These are phyloP conservation scores for Syncephalis fuscata DNA, from an alignment of 371 early-diverging fungal genomes.

Conservation along the genomic window DNA sequence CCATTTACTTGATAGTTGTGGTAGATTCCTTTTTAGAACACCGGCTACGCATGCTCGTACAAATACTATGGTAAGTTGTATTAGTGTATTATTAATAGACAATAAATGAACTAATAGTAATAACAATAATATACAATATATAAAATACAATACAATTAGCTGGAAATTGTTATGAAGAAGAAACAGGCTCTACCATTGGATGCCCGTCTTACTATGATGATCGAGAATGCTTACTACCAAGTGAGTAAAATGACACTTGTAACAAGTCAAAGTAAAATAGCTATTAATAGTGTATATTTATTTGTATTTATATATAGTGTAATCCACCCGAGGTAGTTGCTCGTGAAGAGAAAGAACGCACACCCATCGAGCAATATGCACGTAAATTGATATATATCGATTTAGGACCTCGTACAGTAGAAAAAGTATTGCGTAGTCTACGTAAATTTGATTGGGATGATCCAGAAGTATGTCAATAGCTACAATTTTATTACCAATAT, in stretches of 20 bases:
- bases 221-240: constrained; percentile 85
- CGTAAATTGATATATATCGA: constrained; percentile 73
- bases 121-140: not conserved
- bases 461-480: constrained; percentile 14
- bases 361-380: constrained; percentile 68
- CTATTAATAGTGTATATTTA: not conserved
- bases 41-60: constrained; percentile 51
- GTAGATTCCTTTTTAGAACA: constrained; percentile 65
- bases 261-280: not conserved
- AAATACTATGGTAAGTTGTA: constrained; percentile 29
- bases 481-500: not conserved
- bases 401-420: constrained; percentile 41
- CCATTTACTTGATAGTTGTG: constrained; percentile 75
- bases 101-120: not conserved
- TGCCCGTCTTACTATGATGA: constrained; percentile 62
- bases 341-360: constrained; percentile 36
- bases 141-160: constrained; percentile 6
- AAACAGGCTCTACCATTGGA: constrained; percentile 70
- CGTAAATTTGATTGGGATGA: constrained; percentile 83
- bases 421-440: constrained; percentile 50
- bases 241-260: constrained; percentile 16
- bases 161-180: constrained; percentile 82
- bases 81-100: not conserved
- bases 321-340: constrained; percentile 61
- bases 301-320: constrained; percentile 20